Percentiles rank a stretch among this genome's conserved stretches.
Evolutionary conservation across 768 basidiomycete species (phyloP).

Genomic region (Hygrophorus pudorinus): DNA sequence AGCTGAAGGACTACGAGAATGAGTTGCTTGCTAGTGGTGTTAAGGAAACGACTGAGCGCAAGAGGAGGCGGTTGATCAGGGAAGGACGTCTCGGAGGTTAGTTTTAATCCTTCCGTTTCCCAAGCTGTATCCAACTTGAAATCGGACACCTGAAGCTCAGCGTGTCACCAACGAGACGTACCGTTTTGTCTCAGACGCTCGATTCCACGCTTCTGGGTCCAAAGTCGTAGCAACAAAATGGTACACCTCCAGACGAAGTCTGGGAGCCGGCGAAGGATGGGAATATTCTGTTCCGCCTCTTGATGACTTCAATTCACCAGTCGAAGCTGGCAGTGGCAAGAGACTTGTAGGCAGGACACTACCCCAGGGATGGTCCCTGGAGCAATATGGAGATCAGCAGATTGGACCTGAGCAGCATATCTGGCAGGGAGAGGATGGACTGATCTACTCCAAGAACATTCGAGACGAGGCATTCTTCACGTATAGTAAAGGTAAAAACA

Average conservation of each 20-base stretch:
- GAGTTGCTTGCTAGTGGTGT: conserved; percentile 37
- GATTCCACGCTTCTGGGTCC: conserved; percentile 57
- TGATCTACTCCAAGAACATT: conserved; percentile 63
- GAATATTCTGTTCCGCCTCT: conserved; percentile 46
- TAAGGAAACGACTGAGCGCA: conserved; percentile 40
- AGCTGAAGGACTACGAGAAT: conserved; percentile 32
- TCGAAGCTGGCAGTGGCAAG: conserved; percentile 36
- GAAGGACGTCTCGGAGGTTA: conserved; percentile 47
- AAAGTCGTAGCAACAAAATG: conserved; percentile 69
- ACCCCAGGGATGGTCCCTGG: conserved; percentile 47
- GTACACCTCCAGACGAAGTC: conserved; percentile 55
- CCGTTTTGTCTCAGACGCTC: conserved; percentile 58
- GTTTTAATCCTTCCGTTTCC: background rate
- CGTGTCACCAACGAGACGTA: conserved; percentile 68
- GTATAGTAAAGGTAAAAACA: conserved; percentile 52
- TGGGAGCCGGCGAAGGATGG: conserved; percentile 71
- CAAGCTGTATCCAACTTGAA: background rate
- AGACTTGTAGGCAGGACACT: conserved; percentile 47
- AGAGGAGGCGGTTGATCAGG: conserved; percentile 35
- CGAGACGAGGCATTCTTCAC: conserved; percentile 36
- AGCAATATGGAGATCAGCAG: conserved; percentile 57
- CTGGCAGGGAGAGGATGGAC: conserved; percentile 45
- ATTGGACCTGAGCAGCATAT: conserved; percentile 66
- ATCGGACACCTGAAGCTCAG: conserved; percentile 19
- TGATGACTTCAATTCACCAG: conserved; percentile 17